Evolutionary conservation across 208 protist species (phyloP).

Genomic region (Naegleria lovaniensis): DNA sequence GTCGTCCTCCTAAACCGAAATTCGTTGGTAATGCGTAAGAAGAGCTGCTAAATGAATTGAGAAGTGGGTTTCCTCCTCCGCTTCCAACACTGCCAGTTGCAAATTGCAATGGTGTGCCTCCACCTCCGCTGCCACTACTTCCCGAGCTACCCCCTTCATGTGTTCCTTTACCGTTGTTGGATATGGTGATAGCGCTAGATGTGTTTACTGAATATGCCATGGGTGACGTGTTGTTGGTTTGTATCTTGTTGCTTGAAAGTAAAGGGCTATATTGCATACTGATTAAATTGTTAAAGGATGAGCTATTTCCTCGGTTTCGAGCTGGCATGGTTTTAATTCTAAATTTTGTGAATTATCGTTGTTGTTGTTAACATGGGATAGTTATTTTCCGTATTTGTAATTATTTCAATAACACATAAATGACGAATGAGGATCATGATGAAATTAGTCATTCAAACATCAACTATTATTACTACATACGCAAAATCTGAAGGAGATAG

Average conservation of each 20-base stretch:
- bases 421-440: too few species aligned
- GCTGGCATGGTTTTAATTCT: not conserved
- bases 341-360: not conserved
- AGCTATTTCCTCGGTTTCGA: not conserved
- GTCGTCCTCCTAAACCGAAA: too few species aligned
- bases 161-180: not conserved
- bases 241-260: not conserved
- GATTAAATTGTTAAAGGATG: not conserved
- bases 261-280: not conserved
- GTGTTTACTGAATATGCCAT: not conserved
- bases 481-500: not conserved
- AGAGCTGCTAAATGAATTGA: too few species aligned
- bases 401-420: too few species aligned
- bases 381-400: too few species aligned
- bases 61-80: too few species aligned
- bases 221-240: not conserved
- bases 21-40: too few species aligned
- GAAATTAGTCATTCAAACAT: not conserved
- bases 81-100: too few species aligned
- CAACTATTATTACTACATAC: not conserved
- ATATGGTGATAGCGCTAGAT: not conserved
- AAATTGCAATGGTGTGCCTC: too few species aligned
- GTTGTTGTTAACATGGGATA: too few species aligned
- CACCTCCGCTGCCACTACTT: not conserved
- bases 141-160: not conserved